Evolutionary conservation across 2,329 filamentous ascomycete genomes (phyloP).

Genomic region (Aspergillus uvarum): DNA sequence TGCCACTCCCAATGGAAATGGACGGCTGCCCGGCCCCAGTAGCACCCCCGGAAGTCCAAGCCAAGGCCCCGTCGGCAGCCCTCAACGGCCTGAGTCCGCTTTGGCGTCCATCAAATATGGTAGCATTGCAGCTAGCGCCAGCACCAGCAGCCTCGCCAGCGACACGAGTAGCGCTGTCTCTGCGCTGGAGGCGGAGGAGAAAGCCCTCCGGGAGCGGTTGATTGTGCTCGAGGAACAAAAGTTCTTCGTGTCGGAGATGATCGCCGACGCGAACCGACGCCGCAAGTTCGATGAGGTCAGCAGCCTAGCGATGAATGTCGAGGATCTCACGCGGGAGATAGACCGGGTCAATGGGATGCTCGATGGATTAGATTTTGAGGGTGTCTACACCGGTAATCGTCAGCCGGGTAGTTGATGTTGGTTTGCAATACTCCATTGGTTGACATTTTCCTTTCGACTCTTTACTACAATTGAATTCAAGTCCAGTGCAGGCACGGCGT

Average conservation of each 20-base stretch:
- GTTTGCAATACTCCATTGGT: background rate
- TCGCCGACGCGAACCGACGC: conserved; percentile 71
- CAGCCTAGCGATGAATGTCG: conserved; percentile 73
- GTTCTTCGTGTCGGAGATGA: conserved; percentile 85
- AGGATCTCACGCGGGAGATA: conserved; percentile 80
- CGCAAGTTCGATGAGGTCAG: conserved; percentile 84
- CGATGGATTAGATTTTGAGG: conserved; percentile 63
- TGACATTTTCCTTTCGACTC: background rate
- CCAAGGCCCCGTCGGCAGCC: conserved; percentile 23
- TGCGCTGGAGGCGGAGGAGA: conserved; percentile 78
- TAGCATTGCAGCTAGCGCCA: conserved; percentile 52
- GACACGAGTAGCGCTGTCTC: conserved; percentile 59
- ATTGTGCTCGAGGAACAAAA: conserved; percentile 88
- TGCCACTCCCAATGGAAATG: conserved; percentile 56
- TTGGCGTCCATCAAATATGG: conserved; percentile 60
- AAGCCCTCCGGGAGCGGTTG: conserved; percentile 72
- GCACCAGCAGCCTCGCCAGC: conserved; percentile 53
- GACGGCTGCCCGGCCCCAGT: conserved; percentile 31
- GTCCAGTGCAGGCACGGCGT: conserved; percentile 4
- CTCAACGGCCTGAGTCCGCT: conserved; percentile 43
- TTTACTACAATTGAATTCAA: background rate
- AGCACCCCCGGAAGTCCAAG: conserved; percentile 23
- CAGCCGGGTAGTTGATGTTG: background rate
- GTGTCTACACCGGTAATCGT: conserved; percentile 44
- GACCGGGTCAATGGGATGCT: conserved; percentile 65